Base-by-base conservation (phyloP, 1,284 basidiomycete species). In the Trametes sp. region DNA sequence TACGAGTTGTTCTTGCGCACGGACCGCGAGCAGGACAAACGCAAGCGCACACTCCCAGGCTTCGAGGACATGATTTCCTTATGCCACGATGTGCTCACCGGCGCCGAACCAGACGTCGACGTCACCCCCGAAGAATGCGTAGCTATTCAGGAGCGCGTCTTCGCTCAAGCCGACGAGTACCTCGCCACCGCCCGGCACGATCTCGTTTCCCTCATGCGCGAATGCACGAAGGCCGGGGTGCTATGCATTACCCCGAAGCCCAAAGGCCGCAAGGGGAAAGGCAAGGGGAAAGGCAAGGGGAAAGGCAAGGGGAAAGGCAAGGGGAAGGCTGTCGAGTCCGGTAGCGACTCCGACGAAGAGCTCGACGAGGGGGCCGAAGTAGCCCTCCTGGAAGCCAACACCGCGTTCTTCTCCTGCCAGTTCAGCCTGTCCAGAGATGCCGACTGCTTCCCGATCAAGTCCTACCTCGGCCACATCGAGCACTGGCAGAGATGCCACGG, bases 401-500 rank as follows among this genome's bases (percentile, higher is more conserved):
- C 42, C 21, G 26, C 48, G 29, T n/a, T 56, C 9, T 63, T 63
- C 57, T 4, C 19, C 24, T 59, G 61, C 57, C 10, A 19, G 14
- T 16, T 19, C 3, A 26, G 4, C 31, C 8, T 51, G 26, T 41
- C 52, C 23, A 33, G 8, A 21, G n/a, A 35, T 24, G 4, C 10
- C 9, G 4, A 7, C 31, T 50, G 42, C n/a, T 26, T 1, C 7
- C 38, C 16, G 5, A 0, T 11, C 24, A 48, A 51, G 28, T 28
- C 62, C 33, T 48, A 23, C 28, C 26, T 29, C 16, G 62, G 50
- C 41, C 8, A 55, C 21, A 31, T 63, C 11, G 54, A 59, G 50
- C 62, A 63, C 23, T 56, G 53, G 54, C 62, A 63, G 49, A 3
- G 46, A 16, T 6, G 28, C 33, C 62, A 59, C 35, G 31, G 36